These are phyloP conservation scores for Pythium utonaiense DNA, from an alignment of 352 stramenopile species.

Conservation along the genomic window DNA sequence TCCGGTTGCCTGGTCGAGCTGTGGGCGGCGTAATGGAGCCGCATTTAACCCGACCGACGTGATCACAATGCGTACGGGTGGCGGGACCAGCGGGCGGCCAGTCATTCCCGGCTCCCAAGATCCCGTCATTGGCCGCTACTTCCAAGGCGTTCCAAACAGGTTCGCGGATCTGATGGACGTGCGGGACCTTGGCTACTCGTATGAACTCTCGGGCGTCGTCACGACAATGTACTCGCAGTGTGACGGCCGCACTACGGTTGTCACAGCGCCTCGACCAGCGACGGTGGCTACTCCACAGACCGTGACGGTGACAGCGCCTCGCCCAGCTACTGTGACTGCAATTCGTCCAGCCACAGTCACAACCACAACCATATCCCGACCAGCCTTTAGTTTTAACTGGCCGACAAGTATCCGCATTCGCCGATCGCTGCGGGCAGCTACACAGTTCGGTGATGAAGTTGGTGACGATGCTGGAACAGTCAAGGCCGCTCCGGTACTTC, in stretches of 20 bases:
- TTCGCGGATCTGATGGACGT: constrained; percentile 25
- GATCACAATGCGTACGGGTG: constrained; percentile 40
- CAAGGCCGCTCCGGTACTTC: constrained; percentile 1
- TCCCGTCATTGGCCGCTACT: constrained; percentile 16
- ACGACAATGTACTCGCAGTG: constrained; percentile 25
- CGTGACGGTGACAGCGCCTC: neutral
- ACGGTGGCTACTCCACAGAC: neutral
- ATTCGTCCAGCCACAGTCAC: constrained; percentile 7
- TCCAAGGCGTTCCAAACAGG: constrained; percentile 15
- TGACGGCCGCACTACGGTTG: neutral
- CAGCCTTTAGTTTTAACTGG: neutral
- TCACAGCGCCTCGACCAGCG: neutral
- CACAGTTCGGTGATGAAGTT: neutral
- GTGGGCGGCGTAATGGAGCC: constrained; percentile 29
- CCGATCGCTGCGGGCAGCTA: constrained; percentile 8
- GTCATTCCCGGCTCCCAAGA: constrained; percentile 13
- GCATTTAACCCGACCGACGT: constrained; percentile 43
- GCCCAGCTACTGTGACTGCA: neutral
- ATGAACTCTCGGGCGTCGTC: constrained; percentile 25
- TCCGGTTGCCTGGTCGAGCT: constrained; percentile 43
- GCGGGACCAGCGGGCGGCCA: constrained; percentile 9
- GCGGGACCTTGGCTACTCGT: constrained; percentile 27
- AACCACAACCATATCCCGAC: neutral
- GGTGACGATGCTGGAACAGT: neutral
- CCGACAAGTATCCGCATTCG: neutral